These are phyloP conservation scores for Metschnikowia gelsemii DNA, from an alignment of 805 yeast genomes.

Conservation along the genomic window DNA sequence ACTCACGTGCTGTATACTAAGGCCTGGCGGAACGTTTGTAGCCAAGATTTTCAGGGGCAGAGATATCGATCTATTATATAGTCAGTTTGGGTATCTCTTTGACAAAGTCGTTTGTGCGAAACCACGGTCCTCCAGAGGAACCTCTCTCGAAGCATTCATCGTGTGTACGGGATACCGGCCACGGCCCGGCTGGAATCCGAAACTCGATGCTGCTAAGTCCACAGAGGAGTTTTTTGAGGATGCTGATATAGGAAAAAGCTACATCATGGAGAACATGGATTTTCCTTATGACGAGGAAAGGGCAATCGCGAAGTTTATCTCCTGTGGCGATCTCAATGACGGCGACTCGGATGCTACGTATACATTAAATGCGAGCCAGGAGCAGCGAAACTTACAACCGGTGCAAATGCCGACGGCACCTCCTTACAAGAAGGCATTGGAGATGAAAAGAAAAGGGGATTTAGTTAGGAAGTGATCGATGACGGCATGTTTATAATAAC, in stretches of 20 bases:
- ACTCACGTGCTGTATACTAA: constrained; percentile 81
- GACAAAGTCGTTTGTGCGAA: constrained; percentile 91
- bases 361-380: constrained; percentile 43
- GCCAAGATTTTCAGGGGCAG: constrained; percentile 97
- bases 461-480: constrained; percentile 10
- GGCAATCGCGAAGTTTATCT: constrained; percentile 83
- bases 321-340: constrained; percentile 88
- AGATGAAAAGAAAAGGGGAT: constrained; percentile 76
- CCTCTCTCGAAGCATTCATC: constrained; percentile 89
- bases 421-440: constrained; percentile 90
- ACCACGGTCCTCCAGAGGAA: constrained; percentile 93
- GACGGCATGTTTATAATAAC: background rate
- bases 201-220: constrained; percentile 51
- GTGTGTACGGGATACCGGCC: constrained; percentile 90
- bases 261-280: constrained; percentile 45
- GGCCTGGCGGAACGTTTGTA: constrained; percentile 89
- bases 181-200: constrained; percentile 80
- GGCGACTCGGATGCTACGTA: constrained; percentile 97
- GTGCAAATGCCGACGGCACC: constrained; percentile 97
- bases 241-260: constrained; percentile 53
- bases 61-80: constrained; percentile 88
- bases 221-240: constrained; percentile 83
- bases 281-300: constrained; percentile 61
- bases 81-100: constrained; percentile 86
- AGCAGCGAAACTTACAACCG: constrained; percentile 68